Evolutionary conservation across 1,139 yeast species (phyloP).

Genomic region (Saccharomyces hybrid): DNA sequence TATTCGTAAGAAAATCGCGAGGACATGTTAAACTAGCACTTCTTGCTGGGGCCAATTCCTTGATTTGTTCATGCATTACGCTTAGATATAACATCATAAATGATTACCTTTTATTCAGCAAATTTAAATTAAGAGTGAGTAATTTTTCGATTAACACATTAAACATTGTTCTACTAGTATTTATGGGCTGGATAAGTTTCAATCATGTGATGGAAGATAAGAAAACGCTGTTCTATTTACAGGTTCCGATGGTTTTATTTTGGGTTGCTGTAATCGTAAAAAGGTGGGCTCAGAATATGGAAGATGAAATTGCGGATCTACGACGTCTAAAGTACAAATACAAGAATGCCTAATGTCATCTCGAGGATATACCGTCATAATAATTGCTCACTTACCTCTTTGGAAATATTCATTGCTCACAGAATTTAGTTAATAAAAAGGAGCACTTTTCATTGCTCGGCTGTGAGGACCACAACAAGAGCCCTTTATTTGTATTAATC

Average conservation of each 20-base stretch:
- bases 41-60: conserved; percentile 23
- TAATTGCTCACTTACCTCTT: neutral
- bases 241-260: conserved; percentile 24
- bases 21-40: conserved; percentile 5
- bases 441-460: neutral
- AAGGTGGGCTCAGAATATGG: conserved; percentile 20
- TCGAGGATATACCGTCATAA: neutral
- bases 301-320: conserved; percentile 17
- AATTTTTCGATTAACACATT: conserved; percentile 17
- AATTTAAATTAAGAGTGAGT: conserved; percentile 15
- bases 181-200: conserved; percentile 21
- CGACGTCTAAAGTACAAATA: conserved; percentile 27
- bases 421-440: too few species aligned
- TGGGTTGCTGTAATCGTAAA: conserved; percentile 17
- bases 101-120: conserved; percentile 13
- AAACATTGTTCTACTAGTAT: conserved; percentile 18
- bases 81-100: conserved; percentile 23
- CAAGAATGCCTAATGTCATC: conserved; percentile 21
- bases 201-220: conserved; percentile 8
- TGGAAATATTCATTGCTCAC: too few species aligned
- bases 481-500: too few species aligned
- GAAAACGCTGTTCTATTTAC: conserved; percentile 12
- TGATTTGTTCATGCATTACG: conserved; percentile 24
- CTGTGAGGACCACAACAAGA: too few species aligned
- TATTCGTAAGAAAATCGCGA: conserved; percentile 11